Evolutionary conservation across 2,329 filamentous ascomycete species (phyloP), one percentile per base, ranked within the genome.

Genomic region (Claviceps humidiphila): DNA sequence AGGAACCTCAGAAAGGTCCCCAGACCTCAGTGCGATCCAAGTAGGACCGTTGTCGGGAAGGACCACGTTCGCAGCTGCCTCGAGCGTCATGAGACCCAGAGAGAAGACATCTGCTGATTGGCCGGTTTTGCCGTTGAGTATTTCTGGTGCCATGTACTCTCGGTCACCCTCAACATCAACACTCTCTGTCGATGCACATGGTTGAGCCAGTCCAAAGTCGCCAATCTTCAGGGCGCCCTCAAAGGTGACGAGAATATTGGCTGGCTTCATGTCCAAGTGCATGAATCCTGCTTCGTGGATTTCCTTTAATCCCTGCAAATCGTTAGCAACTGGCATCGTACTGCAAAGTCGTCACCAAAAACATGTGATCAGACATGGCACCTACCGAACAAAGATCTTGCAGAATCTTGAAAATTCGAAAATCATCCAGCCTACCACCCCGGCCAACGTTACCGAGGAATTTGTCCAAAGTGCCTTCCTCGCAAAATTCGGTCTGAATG

Each of bases 321-420:
- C 0, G 50, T 58, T 37, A 58, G 58, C n/a, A 51, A 24, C n/a
- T 9, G 7, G 13, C 13, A n/a, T n/a, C 39, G 17, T 11, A 4
- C 30, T 9, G 17, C 1, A 16, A 44, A 17, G n/a, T 50, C 13
- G 20, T 20, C n/a, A 14, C 8, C 30, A 34, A 46, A 51, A 49
- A 16, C 39, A 40, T 20, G 14, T 14, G n/a, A 24, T 6, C 6
- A n/a, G 13, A n/a, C 11, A 41, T 20, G 41, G 2, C 46, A 74
- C 85, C 70, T 79, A 93, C 89, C 74, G 85, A 73, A 61, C 84
- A 79, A 54, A 95, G 70, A 66, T 98, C 93, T 43, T 95, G 78
- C 60, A 97, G 73, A 53, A 97, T 91, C 72, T 98, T 98, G 89
- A 93, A 98, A 67, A 97, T 96, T 56, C 93, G 81, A 70, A 98